Conservation (phyloP, 176 grass and related monocot genomes). For the Triticum timopheevii region DNA sequence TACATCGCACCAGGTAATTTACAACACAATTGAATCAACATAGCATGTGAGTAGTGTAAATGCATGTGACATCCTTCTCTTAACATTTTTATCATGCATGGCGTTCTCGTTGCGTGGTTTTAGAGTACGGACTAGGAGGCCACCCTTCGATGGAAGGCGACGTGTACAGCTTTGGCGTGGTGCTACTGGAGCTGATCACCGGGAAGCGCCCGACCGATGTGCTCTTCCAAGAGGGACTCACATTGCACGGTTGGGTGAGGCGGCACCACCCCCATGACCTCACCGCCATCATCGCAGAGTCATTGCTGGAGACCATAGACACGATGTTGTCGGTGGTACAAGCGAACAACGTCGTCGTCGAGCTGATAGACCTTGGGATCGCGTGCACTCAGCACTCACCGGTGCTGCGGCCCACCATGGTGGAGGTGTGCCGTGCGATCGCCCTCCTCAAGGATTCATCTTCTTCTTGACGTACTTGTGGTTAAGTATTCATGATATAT, state of each 20-base stretch:
- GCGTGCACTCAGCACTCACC: slow-evolving; percentile 76
- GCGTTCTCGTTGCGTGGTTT: slow-evolving; percentile 15
- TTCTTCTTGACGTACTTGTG: neutral
- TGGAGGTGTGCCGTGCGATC: slow-evolving; percentile 62
- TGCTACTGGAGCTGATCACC: slow-evolving; percentile 72
- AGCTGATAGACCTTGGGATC: slow-evolving; percentile 74
- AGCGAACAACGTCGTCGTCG: slow-evolving; percentile 35
- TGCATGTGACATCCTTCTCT: neutral
- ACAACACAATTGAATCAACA: too few relatives aligned
- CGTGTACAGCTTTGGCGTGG: slow-evolving; percentile 94
- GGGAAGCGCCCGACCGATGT: slow-evolving; percentile 78
- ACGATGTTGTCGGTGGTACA: neutral
- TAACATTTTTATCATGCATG: neutral
- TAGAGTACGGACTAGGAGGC: slow-evolving; percentile 90
- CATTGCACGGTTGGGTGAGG: slow-evolving; percentile 78
- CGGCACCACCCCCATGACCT: slow-evolving; percentile 60
- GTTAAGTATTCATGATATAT: neutral
- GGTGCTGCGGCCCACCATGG: slow-evolving; percentile 59
- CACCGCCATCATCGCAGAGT: slow-evolving; percentile 37
- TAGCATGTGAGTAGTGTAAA: neutral
- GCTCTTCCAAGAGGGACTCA: slow-evolving; percentile 83
- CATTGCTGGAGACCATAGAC: slow-evolving; percentile 29
- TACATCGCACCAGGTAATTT: too few relatives aligned
- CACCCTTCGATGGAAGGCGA: slow-evolving; percentile 72
- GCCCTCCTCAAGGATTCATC: slow-evolving; percentile 55